Evolutionary conservation across 2,329 filamentous ascomycete genomes (phyloP), one percentile per base, ranked within the genome.

Genomic region (Colletotrichum sp.): DNA sequence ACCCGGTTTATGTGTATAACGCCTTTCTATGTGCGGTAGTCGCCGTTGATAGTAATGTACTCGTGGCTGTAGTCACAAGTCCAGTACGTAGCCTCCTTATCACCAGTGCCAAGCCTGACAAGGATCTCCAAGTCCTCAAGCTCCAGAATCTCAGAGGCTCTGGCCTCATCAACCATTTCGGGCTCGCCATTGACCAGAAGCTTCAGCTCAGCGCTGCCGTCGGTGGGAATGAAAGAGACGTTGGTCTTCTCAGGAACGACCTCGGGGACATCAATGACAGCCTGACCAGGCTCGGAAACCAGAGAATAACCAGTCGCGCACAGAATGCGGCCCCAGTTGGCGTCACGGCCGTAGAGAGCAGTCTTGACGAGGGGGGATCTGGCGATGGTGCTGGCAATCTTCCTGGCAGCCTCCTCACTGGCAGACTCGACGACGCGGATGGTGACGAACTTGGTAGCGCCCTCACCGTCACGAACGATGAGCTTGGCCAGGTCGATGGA

Each of bases 281-380:
- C 85, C 80, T 88, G 84, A 3, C 90, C 91, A 1, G 90, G 91
- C 79, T 91, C 90, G 3, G 89, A 90, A 77, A 93, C 89, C 63
- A 92, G 86, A 16, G 92, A 89, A 83, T 99, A 99, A 5, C 97
- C 97, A 6, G 96, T 96, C 1, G 97, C 96, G 84, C 97, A 99
- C 32, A 99, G 90, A 77, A 99, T 98, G 71, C 97, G 95, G 39
- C 97, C 97, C 97, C 97, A 99, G 88, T 99, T 99, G 22, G 97
- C 97, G 83, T 99, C 97, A 84, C 96, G 95, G 79, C 97, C 97
- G 85, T 99, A 99, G 55, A 99, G 89, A 0, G 97, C 97, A 0
- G 97, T 99, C 89, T 99, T 99, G 80, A 99, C 97, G 15, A 99
- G 92, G 10, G 97, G 95, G 1, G 96, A 98, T 67, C 94, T 92